Base-by-base conservation (phyloP, 371 early-diverging fungal genomes). In the Thermomucor indicae-seudaticae region DNA sequence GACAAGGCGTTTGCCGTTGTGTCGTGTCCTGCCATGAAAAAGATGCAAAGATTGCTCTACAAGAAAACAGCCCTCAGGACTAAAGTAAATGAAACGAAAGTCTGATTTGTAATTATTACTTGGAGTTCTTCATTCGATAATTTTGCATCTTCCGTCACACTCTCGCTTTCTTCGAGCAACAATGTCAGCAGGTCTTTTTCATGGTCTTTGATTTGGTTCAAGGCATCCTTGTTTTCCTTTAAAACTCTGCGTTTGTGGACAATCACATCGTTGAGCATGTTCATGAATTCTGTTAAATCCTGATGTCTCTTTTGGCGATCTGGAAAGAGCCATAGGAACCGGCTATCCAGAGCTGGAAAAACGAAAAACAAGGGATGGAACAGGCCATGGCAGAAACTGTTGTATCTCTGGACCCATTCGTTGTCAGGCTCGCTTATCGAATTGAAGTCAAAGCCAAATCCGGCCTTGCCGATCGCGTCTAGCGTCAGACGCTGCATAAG, bases 131-230 rank as follows among this genome's bases (percentile, higher is more conserved):
- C 73, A 41, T 67, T 56, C 3, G 72, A 43, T 41, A 71, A 17
- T 14, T 38, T 53, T 12, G 45, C 63, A 22, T 51, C 69, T 37
- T 37, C 37, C 5, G 16, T 19, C 37, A 5, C 19, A 37, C 19
- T 11, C 37, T 37, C 37, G 39, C 65, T 58, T 50, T 78, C 74
- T n/a, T n/a, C n/a, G 32, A 80, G 62, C 80, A 83, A 73, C 55
- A 83, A 51, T 2, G 81, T 71, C 31, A 80, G 57, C 45, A 80
- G 47, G 30, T 80, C 81, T 10, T 60, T 71, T 35, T 74, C 73
- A 37, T 62, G 71, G 16, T 81, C 79, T 6, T 46, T 51, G 24
- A 23, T 37, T 32, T 0, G 49, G 47, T 16, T 20, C 37, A 11
- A 11, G 4, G 23, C 45, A 11, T 45, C 30, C 4, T 63, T 54